Conservation (phyloP, 1,284 basidiomycete genomes). For the Fomitopsis pinicola region DNA sequence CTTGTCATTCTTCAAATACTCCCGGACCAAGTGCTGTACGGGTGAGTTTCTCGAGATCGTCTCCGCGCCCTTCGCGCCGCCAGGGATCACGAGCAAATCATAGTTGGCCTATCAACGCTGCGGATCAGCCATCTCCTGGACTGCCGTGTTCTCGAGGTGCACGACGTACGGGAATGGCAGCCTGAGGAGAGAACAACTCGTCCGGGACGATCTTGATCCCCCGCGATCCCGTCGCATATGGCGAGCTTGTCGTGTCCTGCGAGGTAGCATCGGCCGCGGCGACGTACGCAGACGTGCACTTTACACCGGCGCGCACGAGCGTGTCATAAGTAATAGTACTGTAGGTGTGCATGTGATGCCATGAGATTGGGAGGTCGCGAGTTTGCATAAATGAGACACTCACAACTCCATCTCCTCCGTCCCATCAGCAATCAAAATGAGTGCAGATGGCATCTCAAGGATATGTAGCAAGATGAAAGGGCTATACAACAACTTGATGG, state of each 20-base stretch:
- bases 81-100: slow-evolving; percentile 74
- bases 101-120: slow-evolving; percentile 44
- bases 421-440: slow-evolving; percentile 83
- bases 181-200: slow-evolving; percentile 42
- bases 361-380: not conserved
- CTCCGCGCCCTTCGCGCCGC: slow-evolving; percentile 78
- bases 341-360: not conserved
- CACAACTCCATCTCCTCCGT: slow-evolving; percentile 91
- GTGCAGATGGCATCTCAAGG: slow-evolving; percentile 49
- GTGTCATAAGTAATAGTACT: slow-evolving; percentile 80
- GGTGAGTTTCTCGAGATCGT: slow-evolving; percentile 57
- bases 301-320: slow-evolving; percentile 69
- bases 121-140: too few relatives aligned
- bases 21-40: slow-evolving; percentile 62
- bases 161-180: slow-evolving; percentile 19
- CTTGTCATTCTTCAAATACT: slow-evolving; percentile 59
- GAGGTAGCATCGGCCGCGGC: slow-evolving; percentile 27
- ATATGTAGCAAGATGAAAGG: not conserved
- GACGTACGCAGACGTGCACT: slow-evolving; percentile 62
- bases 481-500: too few relatives aligned
- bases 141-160: too few relatives aligned
- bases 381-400: slow-evolving; percentile 16
- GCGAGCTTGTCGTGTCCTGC: slow-evolving; percentile 23
- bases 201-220: slow-evolving; percentile 76
- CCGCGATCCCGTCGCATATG: slow-evolving; percentile 61